These are phyloP conservation scores for Botrytis fragariae DNA, from an alignment of 2,329 filamentous ascomycete species.

Conservation along the genomic window DNA sequence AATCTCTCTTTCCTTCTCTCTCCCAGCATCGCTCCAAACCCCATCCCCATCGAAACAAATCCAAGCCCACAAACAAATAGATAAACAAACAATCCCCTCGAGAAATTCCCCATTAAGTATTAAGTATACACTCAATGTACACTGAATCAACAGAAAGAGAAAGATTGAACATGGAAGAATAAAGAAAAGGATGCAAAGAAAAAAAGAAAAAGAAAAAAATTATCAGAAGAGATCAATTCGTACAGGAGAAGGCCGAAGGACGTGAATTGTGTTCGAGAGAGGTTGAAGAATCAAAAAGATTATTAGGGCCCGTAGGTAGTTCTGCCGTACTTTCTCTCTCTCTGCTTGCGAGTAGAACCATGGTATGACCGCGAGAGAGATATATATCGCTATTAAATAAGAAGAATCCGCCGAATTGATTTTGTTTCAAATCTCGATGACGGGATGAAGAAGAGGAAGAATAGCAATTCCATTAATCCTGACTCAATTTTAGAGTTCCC, in stretches of 20 bases:
- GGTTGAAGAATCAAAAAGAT: not conserved
- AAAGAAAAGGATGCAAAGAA: not conserved
- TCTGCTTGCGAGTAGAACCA: not conserved
- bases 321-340: too few species aligned
- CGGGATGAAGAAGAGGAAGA: not conserved
- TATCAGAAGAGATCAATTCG: not conserved
- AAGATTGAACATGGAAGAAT: not conserved
- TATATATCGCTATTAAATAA: not conserved
- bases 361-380: not conserved
- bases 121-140: not conserved
- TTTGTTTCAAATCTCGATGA: too few species aligned
- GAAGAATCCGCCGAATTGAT: too few species aligned
- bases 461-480: not conserved
- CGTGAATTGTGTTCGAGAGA: not conserved
- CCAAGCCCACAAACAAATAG: too few species aligned
- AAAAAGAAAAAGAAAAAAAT: not conserved
- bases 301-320: not conserved
- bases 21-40: too few species aligned
- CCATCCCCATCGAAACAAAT: not conserved
- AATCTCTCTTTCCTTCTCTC: too few species aligned
- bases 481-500: not conserved
- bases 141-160: not conserved
- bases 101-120: not conserved
- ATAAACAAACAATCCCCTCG: too few species aligned
- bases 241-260: not conserved